phyloP scores from a whole-genome alignment of 2,329 filamentous ascomycete species.

The Claviceps maximensis region DNA sequence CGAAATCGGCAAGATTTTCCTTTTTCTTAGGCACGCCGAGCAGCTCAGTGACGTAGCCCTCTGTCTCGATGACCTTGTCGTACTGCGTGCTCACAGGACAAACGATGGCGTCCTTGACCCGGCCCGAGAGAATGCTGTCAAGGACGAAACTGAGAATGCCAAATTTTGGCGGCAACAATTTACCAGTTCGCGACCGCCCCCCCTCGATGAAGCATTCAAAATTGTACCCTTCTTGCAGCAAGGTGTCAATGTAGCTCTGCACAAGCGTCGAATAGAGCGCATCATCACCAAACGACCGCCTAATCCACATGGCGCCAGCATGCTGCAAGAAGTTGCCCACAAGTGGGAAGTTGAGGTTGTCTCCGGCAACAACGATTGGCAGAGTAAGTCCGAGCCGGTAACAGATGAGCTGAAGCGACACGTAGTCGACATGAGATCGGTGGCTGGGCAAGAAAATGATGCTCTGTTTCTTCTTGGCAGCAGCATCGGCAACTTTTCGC shows the following conservation, averaged over 20 bases:
- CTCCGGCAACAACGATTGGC: conserved; percentile 85
- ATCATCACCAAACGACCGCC: conserved; percentile 84
- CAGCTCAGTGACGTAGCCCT: conserved; percentile 90
- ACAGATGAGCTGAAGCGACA: conserved; percentile 88
- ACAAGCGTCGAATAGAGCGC: conserved; percentile 84
- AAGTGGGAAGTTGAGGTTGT: conserved; percentile 90
- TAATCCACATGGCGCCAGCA: conserved; percentile 95
- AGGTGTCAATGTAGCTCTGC: conserved; percentile 86
- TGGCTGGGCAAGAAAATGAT: conserved; percentile 95
- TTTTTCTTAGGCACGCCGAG: conserved; percentile 91
- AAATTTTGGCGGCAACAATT: conserved; percentile 87
- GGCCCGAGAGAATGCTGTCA: conserved; percentile 76
- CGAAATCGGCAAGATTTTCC: conserved; percentile 79
- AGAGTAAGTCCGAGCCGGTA: conserved; percentile 82
- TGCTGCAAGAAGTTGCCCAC: conserved; percentile 86
- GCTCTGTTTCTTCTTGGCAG: conserved; percentile 77
- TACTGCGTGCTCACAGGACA: conserved; percentile 96
- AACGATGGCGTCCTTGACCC: conserved; percentile 82
- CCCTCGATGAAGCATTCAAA: conserved; percentile 98
- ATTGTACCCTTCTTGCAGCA: conserved; percentile 84
- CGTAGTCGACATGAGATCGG: conserved; percentile 90
- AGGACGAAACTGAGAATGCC: conserved; percentile 86
- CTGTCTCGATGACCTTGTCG: conserved; percentile 96
- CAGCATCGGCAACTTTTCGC: conserved; percentile 67
- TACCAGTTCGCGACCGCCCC: conserved; percentile 82